Evolutionary conservation across 2,329 filamentous ascomycete species (phyloP).

Genomic region (Fusarium circinatum): DNA sequence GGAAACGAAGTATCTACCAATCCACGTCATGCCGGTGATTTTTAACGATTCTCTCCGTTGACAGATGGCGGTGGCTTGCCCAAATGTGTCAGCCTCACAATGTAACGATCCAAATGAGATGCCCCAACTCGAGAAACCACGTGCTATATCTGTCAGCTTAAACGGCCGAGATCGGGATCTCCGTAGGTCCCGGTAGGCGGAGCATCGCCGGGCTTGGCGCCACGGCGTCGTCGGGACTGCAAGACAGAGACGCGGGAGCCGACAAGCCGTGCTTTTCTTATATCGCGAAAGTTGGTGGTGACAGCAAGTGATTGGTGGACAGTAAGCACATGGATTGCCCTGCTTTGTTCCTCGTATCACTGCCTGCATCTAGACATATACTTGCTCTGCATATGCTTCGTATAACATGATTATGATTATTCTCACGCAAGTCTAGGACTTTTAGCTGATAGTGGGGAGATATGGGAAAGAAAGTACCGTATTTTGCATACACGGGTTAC

Average conservation of each 20-base stretch:
- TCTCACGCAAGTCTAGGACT: background rate
- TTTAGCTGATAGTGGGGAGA: slow-evolving; percentile 9
- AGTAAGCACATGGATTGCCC: slow-evolving; percentile 13
- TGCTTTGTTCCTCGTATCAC: slow-evolving; percentile 16
- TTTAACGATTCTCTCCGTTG: background rate
- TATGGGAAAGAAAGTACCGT: background rate
- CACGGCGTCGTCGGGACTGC: slow-evolving; percentile 28
- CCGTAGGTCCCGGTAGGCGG: slow-evolving; percentile 6
- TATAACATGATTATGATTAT: background rate
- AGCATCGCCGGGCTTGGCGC: slow-evolving; percentile 26
- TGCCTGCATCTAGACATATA: background rate
- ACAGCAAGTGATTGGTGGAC: background rate
- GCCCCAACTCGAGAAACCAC: background rate
- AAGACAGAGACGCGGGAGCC: background rate
- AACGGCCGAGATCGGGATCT: slow-evolving; percentile 6
- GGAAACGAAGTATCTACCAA: slow-evolving; percentile 23
- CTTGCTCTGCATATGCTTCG: background rate
- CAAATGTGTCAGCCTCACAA: slow-evolving; percentile 20
- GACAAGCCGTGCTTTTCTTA: background rate
- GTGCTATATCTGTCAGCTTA: background rate
- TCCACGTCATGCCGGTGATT: slow-evolving; percentile 4
- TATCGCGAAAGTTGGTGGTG: background rate
- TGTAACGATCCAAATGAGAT: slow-evolving; percentile 19
- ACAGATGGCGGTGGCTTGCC: slow-evolving; percentile 10
- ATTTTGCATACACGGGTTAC: slow-evolving; percentile 3